Percentiles rank a stretch among this genome's conserved stretches.
Conservation (phyloP, 148 eudicot genomes). For the Gaultheria prostrata region DNA sequence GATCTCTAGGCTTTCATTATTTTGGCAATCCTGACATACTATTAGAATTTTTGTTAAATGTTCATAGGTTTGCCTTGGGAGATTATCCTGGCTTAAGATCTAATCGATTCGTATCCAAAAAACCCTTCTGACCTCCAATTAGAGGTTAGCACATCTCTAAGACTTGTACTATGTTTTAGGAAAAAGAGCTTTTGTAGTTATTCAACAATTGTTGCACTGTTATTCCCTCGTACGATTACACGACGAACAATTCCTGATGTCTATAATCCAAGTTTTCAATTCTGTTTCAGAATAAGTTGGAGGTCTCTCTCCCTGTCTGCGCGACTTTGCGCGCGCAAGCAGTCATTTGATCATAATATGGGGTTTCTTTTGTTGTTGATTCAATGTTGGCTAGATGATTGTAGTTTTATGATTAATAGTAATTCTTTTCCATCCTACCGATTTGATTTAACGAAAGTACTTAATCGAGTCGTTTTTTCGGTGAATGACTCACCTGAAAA, state of each 20-base stretch:
- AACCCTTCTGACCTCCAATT: neutral
- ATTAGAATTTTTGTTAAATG: neutral
- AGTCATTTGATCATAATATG: neutral
- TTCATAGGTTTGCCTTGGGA: neutral
- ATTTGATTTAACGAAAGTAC: neutral
- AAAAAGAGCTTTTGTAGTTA: neutral
- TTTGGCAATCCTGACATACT: conserved; percentile 1
- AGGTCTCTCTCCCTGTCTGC: neutral
- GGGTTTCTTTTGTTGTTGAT: neutral
- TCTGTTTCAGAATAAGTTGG: neutral
- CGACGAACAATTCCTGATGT: neutral
- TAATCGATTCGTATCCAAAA: neutral
- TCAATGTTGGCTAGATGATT: neutral
- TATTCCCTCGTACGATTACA: neutral
- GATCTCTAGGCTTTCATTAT: conserved; percentile 7
- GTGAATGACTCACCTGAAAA: neutral
- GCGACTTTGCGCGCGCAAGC: too few species aligned
- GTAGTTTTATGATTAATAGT: neutral
- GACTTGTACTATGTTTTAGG: neutral
- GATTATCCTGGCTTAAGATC: neutral
- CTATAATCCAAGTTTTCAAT: neutral
- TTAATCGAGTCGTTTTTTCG: neutral
- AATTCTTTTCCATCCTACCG: neutral
- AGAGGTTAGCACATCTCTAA: conserved; percentile 17
- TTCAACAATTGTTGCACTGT: neutral